Base-by-base conservation (phyloP, 139 green algal species). In the Asterochloris erici region DNA sequence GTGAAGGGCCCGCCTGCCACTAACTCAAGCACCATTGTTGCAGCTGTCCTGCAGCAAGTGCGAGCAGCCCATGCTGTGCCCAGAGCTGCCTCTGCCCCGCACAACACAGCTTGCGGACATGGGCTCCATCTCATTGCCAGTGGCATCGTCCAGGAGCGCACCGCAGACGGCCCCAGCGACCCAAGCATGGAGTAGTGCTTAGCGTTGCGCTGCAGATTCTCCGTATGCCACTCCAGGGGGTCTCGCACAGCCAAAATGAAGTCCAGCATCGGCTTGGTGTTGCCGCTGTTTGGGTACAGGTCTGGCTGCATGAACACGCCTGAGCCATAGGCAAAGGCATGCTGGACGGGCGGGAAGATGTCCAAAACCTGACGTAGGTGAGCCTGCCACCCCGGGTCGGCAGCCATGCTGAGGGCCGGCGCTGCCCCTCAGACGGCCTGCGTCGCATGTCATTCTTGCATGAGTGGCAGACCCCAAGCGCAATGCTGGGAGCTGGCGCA, bases 291-390 rank as follows among this genome's bases (percentile, higher is more conserved):
- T 38, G 60, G 71, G 79, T 96, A 96, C 15, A 97, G 86, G 6
- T 91, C 89, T 6, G 93, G 91, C 87, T 98, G 95, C 1, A 88
- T 28, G 73, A 97, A 93, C 0, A 95, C 92, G 0, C 91, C 95
- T n/a, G 93, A 97, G 29, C 95, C 95, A 68, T 98, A 98, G 1
- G 89, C 95, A 77, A 98, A 98, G 0, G 93, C 95, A 74, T 92
- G 84, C 16, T 86, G 64, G 12, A 97, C 88, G 0, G 87, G 74
- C 6, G 95, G 95, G 63, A 97, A 94, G 28, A 64, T 15, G 14
- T 81, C 54, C 29, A 91, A 24, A 9, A 91, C 76, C 11, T 79
- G 60, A 38, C 73, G 64, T 47, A 91, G 81, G 19, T 81, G 77
- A 15, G 73, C 68, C 19, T 61, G 60, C 21, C 68, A 61, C 13